Percentiles rank a stretch among this genome's conserved stretches.
Evolutionary conservation across 2,329 filamentous ascomycete species (phyloP).

Genomic region (Aspergillus transmontanensis): DNA sequence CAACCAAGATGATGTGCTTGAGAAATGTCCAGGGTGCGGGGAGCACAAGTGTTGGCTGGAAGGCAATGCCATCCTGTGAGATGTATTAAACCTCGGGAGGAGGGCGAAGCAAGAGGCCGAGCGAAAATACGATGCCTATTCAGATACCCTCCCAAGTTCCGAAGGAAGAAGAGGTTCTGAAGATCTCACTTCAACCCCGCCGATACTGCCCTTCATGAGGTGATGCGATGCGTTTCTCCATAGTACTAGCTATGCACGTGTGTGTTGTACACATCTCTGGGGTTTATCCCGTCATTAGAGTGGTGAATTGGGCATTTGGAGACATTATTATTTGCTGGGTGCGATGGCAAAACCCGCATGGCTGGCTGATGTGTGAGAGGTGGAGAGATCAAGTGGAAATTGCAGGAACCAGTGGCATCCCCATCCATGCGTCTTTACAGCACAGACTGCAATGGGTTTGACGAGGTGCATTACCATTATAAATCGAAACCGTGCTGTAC

Average conservation of each 20-base stretch:
- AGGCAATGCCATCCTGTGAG: not conserved
- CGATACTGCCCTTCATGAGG: too few relatives aligned
- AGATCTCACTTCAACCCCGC: too few relatives aligned
- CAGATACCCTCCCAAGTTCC: too few relatives aligned
- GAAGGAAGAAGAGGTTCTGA: too few relatives aligned
- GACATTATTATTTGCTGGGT: not conserved
- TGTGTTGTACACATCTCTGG: not conserved
- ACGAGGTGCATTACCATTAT: not conserved
- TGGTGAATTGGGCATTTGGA: not conserved
- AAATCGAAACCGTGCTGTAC: not conserved
- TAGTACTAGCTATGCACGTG: not conserved
- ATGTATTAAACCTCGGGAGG: not conserved
- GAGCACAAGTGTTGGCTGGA: not conserved
- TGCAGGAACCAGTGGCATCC: not conserved
- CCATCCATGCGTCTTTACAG: not conserved
- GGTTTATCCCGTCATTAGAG: not conserved
- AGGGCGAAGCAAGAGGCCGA: not conserved
- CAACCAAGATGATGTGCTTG: not conserved
- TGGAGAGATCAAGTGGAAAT: not conserved
- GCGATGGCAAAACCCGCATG: not conserved
- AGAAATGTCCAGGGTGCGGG: not conserved
- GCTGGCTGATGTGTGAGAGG: not conserved
- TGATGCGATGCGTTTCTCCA: not conserved
- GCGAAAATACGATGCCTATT: not conserved
- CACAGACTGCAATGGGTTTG: too few relatives aligned